These are phyloP conservation scores for Magnusiomyces fungicola DNA, from an alignment of 1,139 yeast species.

Conservation along the genomic window DNA sequence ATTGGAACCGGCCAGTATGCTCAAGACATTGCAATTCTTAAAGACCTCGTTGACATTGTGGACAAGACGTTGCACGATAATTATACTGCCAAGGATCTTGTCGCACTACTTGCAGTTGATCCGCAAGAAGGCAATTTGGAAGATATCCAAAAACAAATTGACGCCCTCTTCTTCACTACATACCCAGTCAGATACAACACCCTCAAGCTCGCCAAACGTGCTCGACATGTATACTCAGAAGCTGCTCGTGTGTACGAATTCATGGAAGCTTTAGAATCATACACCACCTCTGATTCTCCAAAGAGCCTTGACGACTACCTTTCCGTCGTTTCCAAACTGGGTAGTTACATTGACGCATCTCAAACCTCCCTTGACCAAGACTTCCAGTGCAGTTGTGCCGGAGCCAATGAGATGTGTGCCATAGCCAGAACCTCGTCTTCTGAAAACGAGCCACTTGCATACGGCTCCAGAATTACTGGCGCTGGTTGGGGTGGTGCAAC, in stretches of 20 bases:
- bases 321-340: conserved; percentile 35
- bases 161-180: conserved; percentile 23
- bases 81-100: not conserved
- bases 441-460: conserved; percentile 43
- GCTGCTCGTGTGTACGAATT: conserved; percentile 52
- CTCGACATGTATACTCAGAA: conserved; percentile 60
- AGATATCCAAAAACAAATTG: not conserved
- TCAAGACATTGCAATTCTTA: conserved; percentile 22
- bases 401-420: conserved; percentile 44
- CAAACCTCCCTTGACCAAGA: conserved; percentile 46
- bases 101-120: not conserved
- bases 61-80: conserved; percentile 1
- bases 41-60: conserved; percentile 24
- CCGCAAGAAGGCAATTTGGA: not conserved
- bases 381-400: conserved; percentile 51
- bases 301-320: conserved; percentile 31
- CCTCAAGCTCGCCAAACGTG: conserved; percentile 51
- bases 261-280: conserved; percentile 23
- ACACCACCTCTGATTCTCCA: conserved; percentile 13
- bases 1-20: not conserved
- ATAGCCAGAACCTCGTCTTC: conserved; percentile 39
- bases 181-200: conserved; percentile 52
- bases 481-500: conserved; percentile 81
- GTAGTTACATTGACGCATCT: conserved; percentile 51
- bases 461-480: conserved; percentile 66